A percentile compares a stretch with the other conserved stretches of the same genome.
phyloP scores from a whole-genome alignment of 257 asterid genomes.

The Nicotiana tabacum region DNA sequence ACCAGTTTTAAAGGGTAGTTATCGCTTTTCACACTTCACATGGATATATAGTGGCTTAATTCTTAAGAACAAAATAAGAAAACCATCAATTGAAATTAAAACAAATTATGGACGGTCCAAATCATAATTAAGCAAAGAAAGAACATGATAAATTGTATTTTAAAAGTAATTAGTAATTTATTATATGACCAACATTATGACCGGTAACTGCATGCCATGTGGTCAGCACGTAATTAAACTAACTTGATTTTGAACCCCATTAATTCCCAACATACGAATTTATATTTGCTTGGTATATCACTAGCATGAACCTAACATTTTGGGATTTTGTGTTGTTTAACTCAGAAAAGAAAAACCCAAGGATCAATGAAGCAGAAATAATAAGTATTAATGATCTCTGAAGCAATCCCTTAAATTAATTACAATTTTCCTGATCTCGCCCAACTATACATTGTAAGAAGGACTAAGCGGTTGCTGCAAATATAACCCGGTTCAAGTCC shows the following conservation, averaged over 20 bases:
- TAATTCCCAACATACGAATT: neutral
- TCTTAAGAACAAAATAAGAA: neutral
- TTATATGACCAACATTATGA: neutral
- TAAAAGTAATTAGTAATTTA: neutral
- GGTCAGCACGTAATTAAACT: neutral
- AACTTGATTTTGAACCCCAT: neutral
- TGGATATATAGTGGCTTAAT: neutral
- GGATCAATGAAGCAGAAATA: neutral
- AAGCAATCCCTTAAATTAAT: neutral
- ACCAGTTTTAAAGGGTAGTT: neutral
- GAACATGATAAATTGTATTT: neutral
- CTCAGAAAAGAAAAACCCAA: neutral
- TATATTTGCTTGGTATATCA: slow-evolving; percentile 3
- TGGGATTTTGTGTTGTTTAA: neutral
- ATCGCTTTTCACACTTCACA: neutral
- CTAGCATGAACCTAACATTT: slow-evolving; percentile 5
- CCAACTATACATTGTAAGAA: no score
- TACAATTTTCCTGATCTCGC: no score
- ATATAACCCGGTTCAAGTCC: no score
- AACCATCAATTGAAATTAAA: neutral
- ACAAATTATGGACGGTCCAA: slow-evolving; percentile 20
- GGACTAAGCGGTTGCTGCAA: no score
- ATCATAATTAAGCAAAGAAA: slow-evolving; percentile 23
- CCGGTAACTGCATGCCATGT: slow-evolving; percentile 20
- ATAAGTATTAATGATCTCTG: neutral